Evolutionary conservation across 2,329 filamentous ascomycete species (phyloP).

Genomic region (Periconia sp.): DNA sequence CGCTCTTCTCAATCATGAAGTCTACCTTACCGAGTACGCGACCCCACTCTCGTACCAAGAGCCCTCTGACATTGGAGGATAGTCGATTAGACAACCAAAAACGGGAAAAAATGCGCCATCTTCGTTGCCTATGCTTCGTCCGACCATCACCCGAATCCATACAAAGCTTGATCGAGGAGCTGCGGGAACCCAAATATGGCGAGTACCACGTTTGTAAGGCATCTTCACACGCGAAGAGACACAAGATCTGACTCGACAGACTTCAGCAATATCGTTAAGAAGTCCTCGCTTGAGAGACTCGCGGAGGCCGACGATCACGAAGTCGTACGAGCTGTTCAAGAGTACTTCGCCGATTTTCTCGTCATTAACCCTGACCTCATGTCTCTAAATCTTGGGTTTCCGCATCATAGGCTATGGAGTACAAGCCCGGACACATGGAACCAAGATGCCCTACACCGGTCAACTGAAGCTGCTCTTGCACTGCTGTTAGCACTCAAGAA

Average conservation of each 20-base stretch:
- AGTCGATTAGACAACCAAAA: conserved; percentile 83
- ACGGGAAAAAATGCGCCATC: conserved; percentile 96
- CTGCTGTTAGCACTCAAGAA: conserved; percentile 91
- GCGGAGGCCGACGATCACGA: conserved; percentile 98
- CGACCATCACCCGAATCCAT: conserved; percentile 92
- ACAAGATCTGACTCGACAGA: conserved; percentile 53
- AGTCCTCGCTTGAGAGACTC: conserved; percentile 89
- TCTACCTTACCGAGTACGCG: conserved; percentile 86
- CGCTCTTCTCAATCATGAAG: conserved; percentile 90
- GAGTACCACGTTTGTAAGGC: conserved; percentile 84
- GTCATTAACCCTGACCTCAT: conserved; percentile 95
- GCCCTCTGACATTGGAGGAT: conserved; percentile 25
- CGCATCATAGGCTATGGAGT: conserved; percentile 80
- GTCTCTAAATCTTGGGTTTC: conserved; percentile 75
- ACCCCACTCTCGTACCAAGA: conserved; percentile 8
- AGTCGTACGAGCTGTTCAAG: conserved; percentile 90
- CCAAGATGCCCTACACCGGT: conserved; percentile 81
- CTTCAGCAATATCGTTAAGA: conserved; percentile 97
- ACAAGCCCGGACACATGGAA: conserved; percentile 87
- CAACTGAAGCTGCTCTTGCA: conserved; percentile 85
- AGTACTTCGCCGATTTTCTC: conserved; percentile 95
- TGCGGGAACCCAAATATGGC: conserved; percentile 94
- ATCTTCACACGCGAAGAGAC: background rate
- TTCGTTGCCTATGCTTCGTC: conserved; percentile 91
- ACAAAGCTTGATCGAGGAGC: conserved; percentile 91